A percentile compares a stretch with the other conserved stretches of the same genome.
Evolutionary conservation across 2,329 filamentous ascomycete genomes (phyloP).

Genomic region (Aureobasidium subglaciale): DNA sequence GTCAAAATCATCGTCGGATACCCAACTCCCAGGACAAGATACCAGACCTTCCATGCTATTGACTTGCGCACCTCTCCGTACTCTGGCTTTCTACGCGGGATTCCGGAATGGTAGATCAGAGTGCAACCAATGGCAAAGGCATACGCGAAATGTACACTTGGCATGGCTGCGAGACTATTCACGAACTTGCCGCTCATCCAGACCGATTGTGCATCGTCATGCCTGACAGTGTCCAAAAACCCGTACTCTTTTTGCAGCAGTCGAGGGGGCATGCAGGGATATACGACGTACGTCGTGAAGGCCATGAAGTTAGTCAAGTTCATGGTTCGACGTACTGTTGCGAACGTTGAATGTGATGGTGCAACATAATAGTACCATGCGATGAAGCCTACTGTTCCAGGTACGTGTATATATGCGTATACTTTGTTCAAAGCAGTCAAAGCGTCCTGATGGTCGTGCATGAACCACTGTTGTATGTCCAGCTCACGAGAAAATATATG

Average conservation of each 20-base stretch:
- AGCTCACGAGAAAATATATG: slow-evolving; percentile 49
- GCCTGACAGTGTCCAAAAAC: slow-evolving; percentile 41
- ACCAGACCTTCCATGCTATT: slow-evolving; percentile 36
- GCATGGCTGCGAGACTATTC: slow-evolving; percentile 41
- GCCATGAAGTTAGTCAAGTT: slow-evolving; percentile 48
- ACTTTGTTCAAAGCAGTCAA: slow-evolving; percentile 52
- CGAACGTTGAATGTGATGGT: slow-evolving; percentile 40
- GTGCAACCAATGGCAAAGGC: slow-evolving; percentile 48
- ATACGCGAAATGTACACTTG: slow-evolving; percentile 50
- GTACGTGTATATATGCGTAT: slow-evolving; percentile 55
- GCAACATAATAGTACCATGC: slow-evolving; percentile 58
- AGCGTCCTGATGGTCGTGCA: slow-evolving; percentile 46
- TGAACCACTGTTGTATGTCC: slow-evolving; percentile 51
- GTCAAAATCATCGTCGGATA: slow-evolving; percentile 50
- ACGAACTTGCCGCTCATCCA: slow-evolving; percentile 42
- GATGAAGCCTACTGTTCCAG: slow-evolving; percentile 55
- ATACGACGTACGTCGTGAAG: slow-evolving; percentile 46
- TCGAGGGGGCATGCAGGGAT: slow-evolving; percentile 48
- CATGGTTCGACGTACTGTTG: slow-evolving; percentile 39
- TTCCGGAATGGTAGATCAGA: slow-evolving; percentile 46
- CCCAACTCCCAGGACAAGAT: slow-evolving; percentile 40
- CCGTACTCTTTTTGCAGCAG: slow-evolving; percentile 39
- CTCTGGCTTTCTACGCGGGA: slow-evolving; percentile 37
- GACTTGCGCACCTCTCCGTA: slow-evolving; percentile 37
- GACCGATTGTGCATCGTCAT: slow-evolving; percentile 40